Conservation (phyloP, 2,329 filamentous ascomycete genomes). For the Achaetomium macrosporum region DNA sequence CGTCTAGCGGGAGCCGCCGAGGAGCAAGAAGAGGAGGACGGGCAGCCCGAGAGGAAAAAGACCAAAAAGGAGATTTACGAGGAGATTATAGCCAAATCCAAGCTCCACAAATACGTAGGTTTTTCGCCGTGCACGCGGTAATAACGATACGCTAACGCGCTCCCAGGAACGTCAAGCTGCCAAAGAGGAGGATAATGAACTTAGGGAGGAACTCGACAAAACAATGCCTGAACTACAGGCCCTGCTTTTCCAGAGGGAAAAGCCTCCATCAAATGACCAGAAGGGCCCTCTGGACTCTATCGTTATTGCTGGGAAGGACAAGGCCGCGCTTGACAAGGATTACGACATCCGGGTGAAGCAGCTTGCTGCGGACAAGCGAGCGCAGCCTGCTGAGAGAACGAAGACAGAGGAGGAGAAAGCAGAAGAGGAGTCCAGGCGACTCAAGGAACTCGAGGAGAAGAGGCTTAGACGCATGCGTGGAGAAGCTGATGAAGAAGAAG, state of each 20-base stretch:
- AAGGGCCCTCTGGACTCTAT: conserved; percentile 22
- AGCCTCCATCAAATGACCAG: conserved; percentile 34
- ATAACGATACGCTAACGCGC: background rate
- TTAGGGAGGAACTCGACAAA: conserved; percentile 78
- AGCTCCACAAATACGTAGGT: conserved; percentile 71
- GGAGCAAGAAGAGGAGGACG: conserved; percentile 44
- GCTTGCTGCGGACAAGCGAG: conserved; percentile 76
- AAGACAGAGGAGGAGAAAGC: conserved; percentile 86
- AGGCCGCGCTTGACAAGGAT: conserved; percentile 69
- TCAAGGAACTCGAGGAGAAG: conserved; percentile 78
- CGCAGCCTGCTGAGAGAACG: conserved; percentile 77
- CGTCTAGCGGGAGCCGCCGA: conserved; percentile 46
- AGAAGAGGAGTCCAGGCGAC: conserved; percentile 66
- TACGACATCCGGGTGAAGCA: conserved; percentile 82
- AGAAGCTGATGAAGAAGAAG: conserved; percentile 60
- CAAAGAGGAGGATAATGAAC: conserved; percentile 89
- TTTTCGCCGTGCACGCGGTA: background rate
- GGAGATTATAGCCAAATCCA: conserved; percentile 95
- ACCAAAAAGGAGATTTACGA: conserved; percentile 96
- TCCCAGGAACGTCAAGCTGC: conserved; percentile 71
- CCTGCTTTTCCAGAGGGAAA: conserved; percentile 54
- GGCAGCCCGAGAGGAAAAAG: conserved; percentile 78
- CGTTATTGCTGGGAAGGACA: conserved; percentile 50
- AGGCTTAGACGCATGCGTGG: conserved; percentile 83
- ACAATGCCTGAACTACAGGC: conserved; percentile 71